Evolutionary conservation across 2,329 filamentous ascomycete genomes (phyloP), one percentile per base, ranked within the genome.

Genomic region (Claviceps sp.): DNA sequence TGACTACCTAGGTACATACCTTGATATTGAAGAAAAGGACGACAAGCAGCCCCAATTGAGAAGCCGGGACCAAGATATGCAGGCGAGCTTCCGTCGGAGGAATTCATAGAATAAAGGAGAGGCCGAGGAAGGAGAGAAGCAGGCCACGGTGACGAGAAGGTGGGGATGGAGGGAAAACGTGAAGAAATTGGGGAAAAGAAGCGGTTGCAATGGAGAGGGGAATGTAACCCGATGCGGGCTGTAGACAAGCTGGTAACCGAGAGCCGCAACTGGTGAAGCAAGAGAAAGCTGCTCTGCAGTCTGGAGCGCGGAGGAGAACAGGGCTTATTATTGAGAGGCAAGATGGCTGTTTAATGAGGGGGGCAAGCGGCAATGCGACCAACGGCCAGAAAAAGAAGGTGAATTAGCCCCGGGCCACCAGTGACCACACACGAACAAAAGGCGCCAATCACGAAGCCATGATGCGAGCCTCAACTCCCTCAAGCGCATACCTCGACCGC

Each of bases 81-180:
- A 42, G 89, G 69, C 2, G 85, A 82, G 73, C 72, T 10, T 24
- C 22, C 22, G 41, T 24, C 41, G 19, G 14, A 24, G 69, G 44
- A 45, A 30, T 26, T 16, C 38, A 53, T 34, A 5, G 38, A 47
- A 26, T 41, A 30, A 41, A 5, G 41, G 17, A 43, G 41, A 41
- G 39, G 39, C 16, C 10, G 39, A n/a, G 39, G 39, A 14, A n/a
- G 39, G 39, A 17, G 39, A 24, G 14, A 24, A 50, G 11, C 42
- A 45, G 42, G 17, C 4, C 34, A 47, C 19, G 30, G 34, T 43
- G 26, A 45, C 52, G 11, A 43, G 4, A 10, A 48, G 39, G 48
- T 42, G 48, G 44, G 11, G 46, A 41, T 34, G 17, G 40, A 8
- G 45, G 19, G 42, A 16, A 43, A 34, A 40, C 26, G 26, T 40